phyloP scores from a whole-genome alignment of 495 filamentous ascomycete genomes.

The Penicillium coffeae region DNA sequence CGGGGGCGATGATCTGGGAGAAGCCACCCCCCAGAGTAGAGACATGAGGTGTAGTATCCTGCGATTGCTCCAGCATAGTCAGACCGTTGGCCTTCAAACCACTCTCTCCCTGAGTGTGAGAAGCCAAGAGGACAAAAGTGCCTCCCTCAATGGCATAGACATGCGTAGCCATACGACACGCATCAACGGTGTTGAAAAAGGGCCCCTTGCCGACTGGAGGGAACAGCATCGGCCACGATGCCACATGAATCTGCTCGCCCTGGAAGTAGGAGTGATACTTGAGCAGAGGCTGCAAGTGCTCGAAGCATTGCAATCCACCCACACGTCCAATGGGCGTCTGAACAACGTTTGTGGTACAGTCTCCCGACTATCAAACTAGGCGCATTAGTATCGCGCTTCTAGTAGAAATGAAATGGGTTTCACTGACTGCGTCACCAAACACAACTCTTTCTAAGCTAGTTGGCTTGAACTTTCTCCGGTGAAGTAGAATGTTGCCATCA shows the following conservation, averaged over 20 bases:
- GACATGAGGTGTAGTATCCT: too few relatives aligned
- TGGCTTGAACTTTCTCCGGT: constrained; percentile 55
- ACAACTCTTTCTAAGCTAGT: constrained; percentile 61
- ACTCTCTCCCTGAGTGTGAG: too few relatives aligned
- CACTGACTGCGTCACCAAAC: constrained; percentile 58
- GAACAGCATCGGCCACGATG: constrained; percentile 35
- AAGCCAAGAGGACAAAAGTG: too few relatives aligned
- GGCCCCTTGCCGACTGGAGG: too few relatives aligned
- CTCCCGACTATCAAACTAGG: too few relatives aligned
- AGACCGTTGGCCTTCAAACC: too few relatives aligned
- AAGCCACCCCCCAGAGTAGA: constrained; percentile 26
- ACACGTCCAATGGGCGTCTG: constrained; percentile 19
- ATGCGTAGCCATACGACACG: too few relatives aligned
- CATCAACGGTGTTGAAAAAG: too few relatives aligned
- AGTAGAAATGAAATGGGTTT: too few relatives aligned
- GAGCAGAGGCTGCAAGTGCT: constrained; percentile 34
- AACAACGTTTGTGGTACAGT: constrained; percentile 25
- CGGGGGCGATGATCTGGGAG: constrained; percentile 30
- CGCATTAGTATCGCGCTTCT: too few relatives aligned
- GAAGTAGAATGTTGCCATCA: constrained; percentile 42
- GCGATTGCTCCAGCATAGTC: too few relatives aligned
- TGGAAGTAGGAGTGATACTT: constrained; percentile 30
- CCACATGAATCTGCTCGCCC: constrained; percentile 34
- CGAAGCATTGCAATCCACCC: constrained; percentile 29
- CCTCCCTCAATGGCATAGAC: too few relatives aligned